Evolutionary conservation across 1,284 basidiomycete species (phyloP).

Genomic region (Xerocomus nothofagi): DNA sequence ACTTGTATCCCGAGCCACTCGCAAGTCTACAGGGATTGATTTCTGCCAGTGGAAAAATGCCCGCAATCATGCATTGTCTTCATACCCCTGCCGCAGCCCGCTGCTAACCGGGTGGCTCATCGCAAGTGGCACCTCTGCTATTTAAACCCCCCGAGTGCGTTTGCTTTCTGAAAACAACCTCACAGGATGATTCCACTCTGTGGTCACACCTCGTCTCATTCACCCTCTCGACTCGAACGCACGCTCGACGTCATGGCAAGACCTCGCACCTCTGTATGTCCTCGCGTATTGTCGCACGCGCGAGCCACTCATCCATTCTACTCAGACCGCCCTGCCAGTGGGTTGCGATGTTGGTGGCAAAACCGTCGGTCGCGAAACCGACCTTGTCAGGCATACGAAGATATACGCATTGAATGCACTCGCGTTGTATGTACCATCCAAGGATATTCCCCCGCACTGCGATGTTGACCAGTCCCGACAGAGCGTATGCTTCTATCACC

Average conservation of each 20-base stretch:
- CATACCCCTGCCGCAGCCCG: too few relatives aligned
- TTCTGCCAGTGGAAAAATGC: slow-evolving; percentile 24
- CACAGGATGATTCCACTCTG: slow-evolving; percentile 15
- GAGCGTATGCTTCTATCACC: slow-evolving; percentile 26
- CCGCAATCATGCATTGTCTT: slow-evolving; percentile 23
- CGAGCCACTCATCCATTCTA: slow-evolving; percentile 4
- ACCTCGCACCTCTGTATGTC: slow-evolving; percentile 11
- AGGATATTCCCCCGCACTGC: background rate
- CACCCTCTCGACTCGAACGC: background rate
- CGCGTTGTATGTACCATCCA: slow-evolving; percentile 16
- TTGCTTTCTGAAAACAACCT: slow-evolving; percentile 19
- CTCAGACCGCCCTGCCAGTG: slow-evolving; percentile 14
- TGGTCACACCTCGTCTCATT: background rate
- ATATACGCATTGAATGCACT: slow-evolving; percentile 17
- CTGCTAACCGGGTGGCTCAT: slow-evolving; percentile 30
- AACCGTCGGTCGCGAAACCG: slow-evolving; percentile 19
- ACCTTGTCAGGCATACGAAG: slow-evolving; percentile 21
- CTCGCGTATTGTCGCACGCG: background rate
- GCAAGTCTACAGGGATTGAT: slow-evolving; percentile 19
- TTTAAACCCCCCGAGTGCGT: slow-evolving; percentile 18
- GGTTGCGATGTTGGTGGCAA: slow-evolving; percentile 12
- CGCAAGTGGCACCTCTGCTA: slow-evolving; percentile 20
- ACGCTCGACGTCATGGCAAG: slow-evolving; percentile 13
- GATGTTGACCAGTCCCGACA: slow-evolving; percentile 15
- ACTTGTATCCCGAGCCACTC: slow-evolving; percentile 25